phyloP scores from a whole-genome alignment of 176 grass and related monocot species.

The Calamus simplicifolius region DNA sequence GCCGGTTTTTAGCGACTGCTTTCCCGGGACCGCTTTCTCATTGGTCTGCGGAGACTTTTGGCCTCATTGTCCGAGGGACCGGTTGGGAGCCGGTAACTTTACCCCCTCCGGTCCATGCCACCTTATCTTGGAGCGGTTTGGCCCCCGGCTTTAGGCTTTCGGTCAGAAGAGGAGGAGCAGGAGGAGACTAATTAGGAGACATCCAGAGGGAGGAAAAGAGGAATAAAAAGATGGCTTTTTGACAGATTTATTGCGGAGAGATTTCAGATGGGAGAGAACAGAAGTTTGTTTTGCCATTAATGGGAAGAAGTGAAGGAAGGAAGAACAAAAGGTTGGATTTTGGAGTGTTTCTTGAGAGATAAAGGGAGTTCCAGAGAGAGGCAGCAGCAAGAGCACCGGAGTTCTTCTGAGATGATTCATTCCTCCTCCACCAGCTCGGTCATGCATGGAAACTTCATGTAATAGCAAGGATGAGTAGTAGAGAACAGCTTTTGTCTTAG shows the following conservation, averaged over 20 bases:
- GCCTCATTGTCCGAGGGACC: too few relatives aligned
- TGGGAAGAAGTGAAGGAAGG: conserved; percentile 19
- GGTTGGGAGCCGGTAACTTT: too few relatives aligned
- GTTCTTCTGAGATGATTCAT: conserved; percentile 53
- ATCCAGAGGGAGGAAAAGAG: too few relatives aligned
- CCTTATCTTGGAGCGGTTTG: too few relatives aligned
- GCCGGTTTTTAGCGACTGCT: too few relatives aligned
- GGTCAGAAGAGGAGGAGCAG: too few relatives aligned
- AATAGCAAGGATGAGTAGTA: neutral
- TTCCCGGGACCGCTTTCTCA: too few relatives aligned
- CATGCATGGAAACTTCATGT: conserved; percentile 82
- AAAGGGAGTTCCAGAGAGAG: conserved; percentile 15
- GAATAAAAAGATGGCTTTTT: conserved; percentile 7
- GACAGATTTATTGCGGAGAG: conserved; percentile 17
- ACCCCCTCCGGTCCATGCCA: too few relatives aligned
- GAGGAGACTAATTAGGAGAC: too few relatives aligned
- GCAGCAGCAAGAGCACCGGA: conserved; percentile 47
- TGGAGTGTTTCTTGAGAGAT: conserved; percentile 24
- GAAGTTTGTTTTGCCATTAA: conserved; percentile 50
- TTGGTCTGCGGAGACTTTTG: too few relatives aligned
- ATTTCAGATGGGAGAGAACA: conserved; percentile 36
- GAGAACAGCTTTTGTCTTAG: too few relatives aligned
- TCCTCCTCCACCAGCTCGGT: conserved; percentile 28
- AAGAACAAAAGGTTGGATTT: conserved; percentile 15
- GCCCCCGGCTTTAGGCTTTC: too few relatives aligned